Conservation (phyloP, 2,329 filamentous ascomycete species). For the Penicillium sp. region DNA sequence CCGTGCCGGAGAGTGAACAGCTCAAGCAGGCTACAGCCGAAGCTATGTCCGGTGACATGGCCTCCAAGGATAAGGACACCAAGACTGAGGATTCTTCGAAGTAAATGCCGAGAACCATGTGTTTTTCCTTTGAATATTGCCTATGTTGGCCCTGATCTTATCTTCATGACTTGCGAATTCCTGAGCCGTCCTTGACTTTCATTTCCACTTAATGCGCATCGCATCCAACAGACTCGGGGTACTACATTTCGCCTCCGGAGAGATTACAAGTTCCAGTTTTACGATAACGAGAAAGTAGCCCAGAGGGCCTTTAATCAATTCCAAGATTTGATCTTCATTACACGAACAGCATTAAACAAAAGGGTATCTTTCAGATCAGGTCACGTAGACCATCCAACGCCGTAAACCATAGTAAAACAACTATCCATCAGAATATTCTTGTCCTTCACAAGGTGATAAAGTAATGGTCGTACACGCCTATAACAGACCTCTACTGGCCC, state of each 20-base stretch:
- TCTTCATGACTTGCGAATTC: slow-evolving; percentile 1
- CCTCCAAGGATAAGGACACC: slow-evolving; percentile 23
- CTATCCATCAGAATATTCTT: background rate
- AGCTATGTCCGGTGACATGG: slow-evolving; percentile 45
- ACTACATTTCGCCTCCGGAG: background rate
- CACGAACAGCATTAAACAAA: slow-evolving; percentile 5
- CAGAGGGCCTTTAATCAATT: background rate
- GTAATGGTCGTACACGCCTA: background rate
- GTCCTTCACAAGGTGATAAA: background rate
- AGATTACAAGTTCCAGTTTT: background rate
- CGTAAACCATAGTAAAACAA: slow-evolving; percentile 1
- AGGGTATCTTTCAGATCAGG: slow-evolving; percentile 19
- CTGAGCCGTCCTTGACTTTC: background rate
- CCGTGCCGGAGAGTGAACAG: slow-evolving; percentile 56
- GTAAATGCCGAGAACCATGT: slow-evolving; percentile 10
- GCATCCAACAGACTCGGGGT: background rate
- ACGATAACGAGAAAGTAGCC: slow-evolving; percentile 11
- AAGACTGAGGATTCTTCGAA: slow-evolving; percentile 30
- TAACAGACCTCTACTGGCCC: background rate
- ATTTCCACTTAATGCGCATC: background rate
- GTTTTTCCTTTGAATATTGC: slow-evolving; percentile 5
- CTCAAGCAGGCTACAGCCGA: slow-evolving; percentile 63
- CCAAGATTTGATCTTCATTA: slow-evolving; percentile 7
- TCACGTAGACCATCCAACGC: slow-evolving; percentile 10
- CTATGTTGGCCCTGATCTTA: background rate